Evolutionary conservation across 2,329 filamentous ascomycete genomes (phyloP).

Genomic region (Cercospora sp.): DNA sequence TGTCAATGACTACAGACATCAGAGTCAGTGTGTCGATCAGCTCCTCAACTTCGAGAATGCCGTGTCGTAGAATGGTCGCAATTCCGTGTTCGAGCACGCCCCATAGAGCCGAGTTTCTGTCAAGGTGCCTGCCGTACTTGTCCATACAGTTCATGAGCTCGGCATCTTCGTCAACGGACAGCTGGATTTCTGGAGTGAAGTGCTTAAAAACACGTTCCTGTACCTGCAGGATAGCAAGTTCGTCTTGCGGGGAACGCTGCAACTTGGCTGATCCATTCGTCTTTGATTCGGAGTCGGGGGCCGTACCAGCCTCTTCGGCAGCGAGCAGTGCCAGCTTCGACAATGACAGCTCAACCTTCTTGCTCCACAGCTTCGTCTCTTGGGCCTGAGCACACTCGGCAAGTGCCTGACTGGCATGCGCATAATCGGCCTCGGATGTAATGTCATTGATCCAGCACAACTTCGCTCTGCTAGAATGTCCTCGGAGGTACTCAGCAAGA

Average conservation of each 20-base stretch:
- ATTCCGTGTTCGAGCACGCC: conserved; percentile 72
- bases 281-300: background rate
- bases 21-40: conserved; percentile 78
- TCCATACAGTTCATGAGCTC: conserved; percentile 75
- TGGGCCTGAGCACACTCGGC: conserved; percentile 66
- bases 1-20: conserved; percentile 56
- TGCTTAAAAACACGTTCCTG: conserved; percentile 76
- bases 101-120: conserved; percentile 63
- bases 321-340: conserved; percentile 76
- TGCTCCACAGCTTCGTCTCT: conserved; percentile 84
- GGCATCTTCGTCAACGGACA: conserved; percentile 76
- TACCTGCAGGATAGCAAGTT: conserved; percentile 70
- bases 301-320: conserved; percentile 46
- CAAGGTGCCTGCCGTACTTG: conserved; percentile 55
- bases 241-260: conserved; percentile 42
- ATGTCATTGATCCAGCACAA: conserved; percentile 96
- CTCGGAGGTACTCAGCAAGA: conserved; percentile 76
- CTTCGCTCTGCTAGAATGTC: conserved; percentile 69
- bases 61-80: conserved; percentile 67
- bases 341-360: conserved; percentile 87
- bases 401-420: conserved; percentile 70
- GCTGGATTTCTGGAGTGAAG: conserved; percentile 65
- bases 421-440: conserved; percentile 70
- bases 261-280: conserved; percentile 9
- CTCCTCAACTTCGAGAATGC: conserved; percentile 61